A percentile compares a stretch with the other conserved stretches of the same genome.
phyloP scores from a whole-genome alignment of 2,329 filamentous ascomycete genomes.

The Ambrosiella xylebori region DNA sequence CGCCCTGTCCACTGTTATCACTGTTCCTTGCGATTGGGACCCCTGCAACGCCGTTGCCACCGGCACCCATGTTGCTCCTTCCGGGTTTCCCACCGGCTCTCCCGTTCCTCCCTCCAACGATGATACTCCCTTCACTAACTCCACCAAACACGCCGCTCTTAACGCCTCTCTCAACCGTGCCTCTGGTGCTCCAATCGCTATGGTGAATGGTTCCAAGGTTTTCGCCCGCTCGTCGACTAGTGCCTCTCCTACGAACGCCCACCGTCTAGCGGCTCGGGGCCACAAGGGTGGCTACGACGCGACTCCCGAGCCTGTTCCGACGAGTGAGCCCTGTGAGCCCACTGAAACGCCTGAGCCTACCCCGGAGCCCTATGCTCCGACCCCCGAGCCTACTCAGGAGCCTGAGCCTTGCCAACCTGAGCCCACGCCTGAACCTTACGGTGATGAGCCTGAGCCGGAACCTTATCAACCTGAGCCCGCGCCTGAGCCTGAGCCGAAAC shows the following conservation, averaged over 20 bases:
- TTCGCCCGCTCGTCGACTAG: constrained; percentile 10
- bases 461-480: neutral
- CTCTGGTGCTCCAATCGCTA: constrained; percentile 10
- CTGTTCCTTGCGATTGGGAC: constrained; percentile 6
- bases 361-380: constrained; percentile 8
- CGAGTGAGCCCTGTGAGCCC: constrained; percentile 12
- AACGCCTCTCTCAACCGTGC: constrained; percentile 12
- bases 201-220: constrained; percentile 1
- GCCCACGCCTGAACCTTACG: constrained; percentile 5
- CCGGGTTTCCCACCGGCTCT: neutral
- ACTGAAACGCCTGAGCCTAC: constrained; percentile 7
- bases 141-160: constrained; percentile 9
- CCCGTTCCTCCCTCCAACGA: neutral
- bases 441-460: neutral
- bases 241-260: constrained; percentile 12
- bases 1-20: constrained; percentile 11
- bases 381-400: constrained; percentile 2
- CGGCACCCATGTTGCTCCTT: neutral
- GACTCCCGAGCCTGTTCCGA: constrained; percentile 13
- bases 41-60: constrained; percentile 1
- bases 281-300: constrained; percentile 14
- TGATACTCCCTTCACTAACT: constrained; percentile 7
- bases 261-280: constrained; percentile 13
- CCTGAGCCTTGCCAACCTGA: constrained; percentile 8
- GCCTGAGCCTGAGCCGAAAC: constrained; percentile 6